A percentile compares a stretch with the other conserved stretches of the same genome.
Evolutionary conservation across 2,329 filamentous ascomycete genomes (phyloP).

Genomic region (Ophiostoma pallidulum): DNA sequence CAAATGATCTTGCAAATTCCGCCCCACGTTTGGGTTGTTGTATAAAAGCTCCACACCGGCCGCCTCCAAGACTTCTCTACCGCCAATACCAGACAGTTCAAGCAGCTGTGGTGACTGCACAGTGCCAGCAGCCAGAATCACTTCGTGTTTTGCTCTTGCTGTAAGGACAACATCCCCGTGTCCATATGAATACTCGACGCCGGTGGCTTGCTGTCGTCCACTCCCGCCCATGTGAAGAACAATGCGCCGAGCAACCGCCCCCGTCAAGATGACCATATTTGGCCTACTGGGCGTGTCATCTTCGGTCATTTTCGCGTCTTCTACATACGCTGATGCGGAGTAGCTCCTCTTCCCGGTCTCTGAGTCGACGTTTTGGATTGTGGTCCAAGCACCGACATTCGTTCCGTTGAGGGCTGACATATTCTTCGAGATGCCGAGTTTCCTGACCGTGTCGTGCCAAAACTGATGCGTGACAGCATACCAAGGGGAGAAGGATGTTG

Average conservation of each 20-base stretch:
- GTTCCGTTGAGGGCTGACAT: too few relatives aligned
- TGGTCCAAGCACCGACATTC: too few relatives aligned
- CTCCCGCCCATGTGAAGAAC: background rate
- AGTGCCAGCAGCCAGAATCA: conserved; percentile 33
- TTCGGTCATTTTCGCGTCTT: too few relatives aligned
- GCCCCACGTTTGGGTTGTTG: conserved; percentile 35
- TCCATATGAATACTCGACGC: background rate
- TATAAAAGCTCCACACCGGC: conserved; percentile 29
- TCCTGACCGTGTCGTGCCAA: too few relatives aligned
- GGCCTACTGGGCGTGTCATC: background rate
- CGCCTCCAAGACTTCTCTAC: conserved; percentile 29
- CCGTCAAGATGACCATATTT: background rate
- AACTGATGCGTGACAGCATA: too few relatives aligned
- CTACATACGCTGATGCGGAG: too few relatives aligned
- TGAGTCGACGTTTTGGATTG: too few relatives aligned
- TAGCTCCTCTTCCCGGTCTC: too few relatives aligned
- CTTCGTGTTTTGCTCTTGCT: conserved; percentile 22
- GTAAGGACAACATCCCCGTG: background rate
- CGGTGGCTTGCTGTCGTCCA: background rate
- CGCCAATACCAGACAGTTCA: conserved; percentile 29
- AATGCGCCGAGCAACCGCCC: background rate
- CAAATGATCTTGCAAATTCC: conserved; percentile 37
- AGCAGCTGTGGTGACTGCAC: conserved; percentile 28
- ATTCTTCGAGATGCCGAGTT: too few relatives aligned
- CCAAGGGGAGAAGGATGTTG: too few relatives aligned